Evolutionary conservation across 2,329 filamentous ascomycete species (phyloP).

Genomic region (Periglandula ipomoeae): DNA sequence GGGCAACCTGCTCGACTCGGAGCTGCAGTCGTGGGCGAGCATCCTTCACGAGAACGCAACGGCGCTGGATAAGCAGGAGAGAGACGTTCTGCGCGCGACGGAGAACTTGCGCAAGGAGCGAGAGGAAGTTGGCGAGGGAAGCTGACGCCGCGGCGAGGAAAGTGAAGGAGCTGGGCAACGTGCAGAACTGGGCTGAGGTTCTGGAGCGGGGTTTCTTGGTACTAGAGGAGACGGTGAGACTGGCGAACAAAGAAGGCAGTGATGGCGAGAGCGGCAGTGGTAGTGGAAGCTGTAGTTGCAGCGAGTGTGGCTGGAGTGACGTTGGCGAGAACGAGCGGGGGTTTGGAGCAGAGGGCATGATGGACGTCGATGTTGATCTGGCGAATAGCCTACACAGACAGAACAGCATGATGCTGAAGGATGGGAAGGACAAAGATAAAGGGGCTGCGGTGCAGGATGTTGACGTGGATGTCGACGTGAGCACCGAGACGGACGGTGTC

Average conservation of each 20-base stretch:
- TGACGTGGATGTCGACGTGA: slow-evolving; percentile 13
- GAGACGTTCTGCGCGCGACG: slow-evolving; percentile 52
- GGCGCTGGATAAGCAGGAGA: slow-evolving; percentile 58
- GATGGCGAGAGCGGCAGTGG: slow-evolving; percentile 9
- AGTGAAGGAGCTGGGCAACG: slow-evolving; percentile 70
- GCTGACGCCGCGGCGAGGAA: slow-evolving; percentile 52
- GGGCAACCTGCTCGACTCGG: slow-evolving; percentile 59
- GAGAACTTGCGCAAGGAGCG: slow-evolving; percentile 53
- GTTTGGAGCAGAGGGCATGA: slow-evolving; percentile 11
- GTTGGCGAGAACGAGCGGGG: slow-evolving; percentile 10
- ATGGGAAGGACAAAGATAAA: slow-evolving; percentile 8
- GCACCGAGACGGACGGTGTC: slow-evolving; percentile 14
- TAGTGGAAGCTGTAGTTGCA: slow-evolving; percentile 28
- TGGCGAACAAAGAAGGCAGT: slow-evolving; percentile 33
- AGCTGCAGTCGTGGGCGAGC: slow-evolving; percentile 57
- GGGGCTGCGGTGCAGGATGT: slow-evolving; percentile 9
- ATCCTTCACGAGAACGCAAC: slow-evolving; percentile 61
- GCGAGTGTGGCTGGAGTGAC: slow-evolving; percentile 23
- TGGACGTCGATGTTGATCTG: slow-evolving; percentile 13
- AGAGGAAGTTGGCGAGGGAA: slow-evolving; percentile 54
- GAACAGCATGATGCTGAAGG: not conserved
- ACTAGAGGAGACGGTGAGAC: slow-evolving; percentile 53
- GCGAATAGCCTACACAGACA: slow-evolving; percentile 7
- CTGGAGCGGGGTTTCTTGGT: slow-evolving; percentile 59
- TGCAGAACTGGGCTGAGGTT: slow-evolving; percentile 84